Evolutionary conservation across 192 early-diverging fungal species (phyloP).

Genomic region (Coemansia aciculifera): DNA sequence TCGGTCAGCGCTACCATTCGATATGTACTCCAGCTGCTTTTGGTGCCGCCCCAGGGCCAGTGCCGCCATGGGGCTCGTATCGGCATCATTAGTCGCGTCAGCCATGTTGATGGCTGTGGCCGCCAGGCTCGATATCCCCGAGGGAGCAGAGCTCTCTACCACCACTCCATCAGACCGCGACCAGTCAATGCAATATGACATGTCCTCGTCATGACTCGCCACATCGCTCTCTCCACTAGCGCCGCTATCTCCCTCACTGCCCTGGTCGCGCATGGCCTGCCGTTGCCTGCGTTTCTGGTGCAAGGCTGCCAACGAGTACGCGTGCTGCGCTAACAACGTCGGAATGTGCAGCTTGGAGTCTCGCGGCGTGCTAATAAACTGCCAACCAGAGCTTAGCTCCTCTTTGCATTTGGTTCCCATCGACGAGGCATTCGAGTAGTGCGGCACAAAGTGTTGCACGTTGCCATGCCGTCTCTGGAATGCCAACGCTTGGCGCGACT

Average conservation of each 20-base stretch:
- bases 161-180: slow-evolving; percentile 50
- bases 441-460: slow-evolving; percentile 52
- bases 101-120: neutral
- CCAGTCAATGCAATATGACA: slow-evolving; percentile 57
- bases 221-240: neutral
- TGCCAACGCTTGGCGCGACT: neutral
- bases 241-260: neutral
- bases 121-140: slow-evolving; percentile 16
- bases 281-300: slow-evolving; percentile 13
- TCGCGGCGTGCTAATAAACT: slow-evolving; percentile 52
- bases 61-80: neutral
- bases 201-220: slow-evolving; percentile 9
- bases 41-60: slow-evolving; percentile 12
- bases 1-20: slow-evolving; percentile 19
- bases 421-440: slow-evolving; percentile 35
- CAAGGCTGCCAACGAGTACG: slow-evolving; percentile 43
- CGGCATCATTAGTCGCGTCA: neutral
- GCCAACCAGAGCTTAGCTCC: slow-evolving; percentile 48
- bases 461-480: slow-evolving; percentile 13
- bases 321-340: slow-evolving; percentile 47
- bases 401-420: slow-evolving; percentile 1
- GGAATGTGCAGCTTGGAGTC: slow-evolving; percentile 47
- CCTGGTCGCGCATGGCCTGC: neutral
- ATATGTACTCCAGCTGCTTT: slow-evolving; percentile 16
- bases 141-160: slow-evolving; percentile 17